Conservation (phyloP, 257 asterid genomes). For the Nicotiana obtusifolia region DNA sequence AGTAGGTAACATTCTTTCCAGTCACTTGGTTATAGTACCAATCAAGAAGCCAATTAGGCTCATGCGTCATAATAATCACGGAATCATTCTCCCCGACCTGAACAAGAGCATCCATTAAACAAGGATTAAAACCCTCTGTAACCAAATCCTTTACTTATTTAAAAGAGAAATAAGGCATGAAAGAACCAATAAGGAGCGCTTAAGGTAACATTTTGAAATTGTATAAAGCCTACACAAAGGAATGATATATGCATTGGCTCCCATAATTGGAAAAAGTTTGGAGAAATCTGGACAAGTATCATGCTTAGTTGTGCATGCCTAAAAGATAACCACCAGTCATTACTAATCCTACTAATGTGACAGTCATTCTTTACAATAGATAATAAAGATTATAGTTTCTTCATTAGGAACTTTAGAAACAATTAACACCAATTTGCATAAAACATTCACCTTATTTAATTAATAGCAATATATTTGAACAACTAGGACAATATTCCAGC, state of each 20-base stretch:
- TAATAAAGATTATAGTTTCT: neutral
- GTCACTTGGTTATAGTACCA: constrained; percentile 78
- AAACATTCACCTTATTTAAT: neutral
- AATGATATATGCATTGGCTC: neutral
- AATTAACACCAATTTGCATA: neutral
- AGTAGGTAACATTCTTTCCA: constrained; percentile 70
- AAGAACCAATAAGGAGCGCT: neutral
- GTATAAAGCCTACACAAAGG: neutral
- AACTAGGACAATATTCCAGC: neutral
- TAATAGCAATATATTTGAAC: neutral
- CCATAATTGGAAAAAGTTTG: neutral
- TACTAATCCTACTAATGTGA: neutral
- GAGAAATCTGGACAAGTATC: neutral
- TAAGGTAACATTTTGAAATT: neutral
- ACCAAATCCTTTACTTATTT: neutral
- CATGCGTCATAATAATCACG: constrained; percentile 96
- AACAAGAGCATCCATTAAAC: neutral
- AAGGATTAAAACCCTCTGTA: neutral
- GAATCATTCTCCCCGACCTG: constrained; percentile 80
- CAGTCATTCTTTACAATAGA: neutral
- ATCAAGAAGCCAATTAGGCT: constrained; percentile 96
- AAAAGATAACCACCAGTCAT: neutral
- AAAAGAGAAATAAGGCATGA: neutral
- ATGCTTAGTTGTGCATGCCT: neutral
- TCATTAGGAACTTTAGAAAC: neutral